These are phyloP conservation scores for Globisporangium rhizosaccharum DNA, from an alignment of 352 stramenopile species.

Conservation along the genomic window DNA sequence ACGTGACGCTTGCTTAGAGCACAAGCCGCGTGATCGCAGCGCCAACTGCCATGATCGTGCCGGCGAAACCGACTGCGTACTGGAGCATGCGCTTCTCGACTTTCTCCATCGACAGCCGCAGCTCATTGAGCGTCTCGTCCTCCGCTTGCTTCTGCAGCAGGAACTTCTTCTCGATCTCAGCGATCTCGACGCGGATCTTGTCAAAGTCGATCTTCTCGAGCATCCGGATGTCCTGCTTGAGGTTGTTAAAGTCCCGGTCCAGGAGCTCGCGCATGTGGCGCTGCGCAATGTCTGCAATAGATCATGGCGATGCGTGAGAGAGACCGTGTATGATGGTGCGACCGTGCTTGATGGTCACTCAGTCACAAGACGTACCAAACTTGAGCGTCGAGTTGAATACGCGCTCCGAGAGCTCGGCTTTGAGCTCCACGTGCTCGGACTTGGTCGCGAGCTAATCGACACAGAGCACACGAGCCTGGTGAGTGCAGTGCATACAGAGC, in stretches of 20 bases:
- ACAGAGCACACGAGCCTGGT: background rate
- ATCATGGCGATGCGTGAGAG: background rate
- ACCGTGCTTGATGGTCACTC: background rate
- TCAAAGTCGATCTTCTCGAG: conserved; percentile 89
- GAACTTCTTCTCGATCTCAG: conserved; percentile 87
- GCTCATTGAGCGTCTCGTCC: conserved; percentile 81
- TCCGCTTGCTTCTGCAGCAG: conserved; percentile 85
- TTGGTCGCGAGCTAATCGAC: conserved; percentile 68
- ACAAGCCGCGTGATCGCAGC: conserved; percentile 70
- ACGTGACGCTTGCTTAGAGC: conserved; percentile 26
- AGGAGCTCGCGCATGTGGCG: conserved; percentile 84
- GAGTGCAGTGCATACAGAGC: background rate
- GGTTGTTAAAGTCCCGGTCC: conserved; percentile 85
- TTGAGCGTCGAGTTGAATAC: conserved; percentile 89
- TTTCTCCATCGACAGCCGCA: conserved; percentile 86
- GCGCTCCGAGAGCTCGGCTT: conserved; percentile 80
- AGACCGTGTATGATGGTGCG: background rate
- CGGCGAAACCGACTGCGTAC: conserved; percentile 82
- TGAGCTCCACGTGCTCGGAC: conserved; percentile 81
- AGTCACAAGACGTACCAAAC: conserved; percentile 44
- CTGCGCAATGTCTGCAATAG: conserved; percentile 72
- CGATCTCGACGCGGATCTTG: conserved; percentile 85
- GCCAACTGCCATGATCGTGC: conserved; percentile 84
- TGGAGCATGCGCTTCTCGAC: conserved; percentile 88
- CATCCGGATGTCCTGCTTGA: conserved; percentile 89